Percentiles rank a stretch among this genome's conserved stretches.
phyloP scores from a whole-genome alignment of 129 eudicot species.

The Chrysanthemum lavandulifolium region DNA sequence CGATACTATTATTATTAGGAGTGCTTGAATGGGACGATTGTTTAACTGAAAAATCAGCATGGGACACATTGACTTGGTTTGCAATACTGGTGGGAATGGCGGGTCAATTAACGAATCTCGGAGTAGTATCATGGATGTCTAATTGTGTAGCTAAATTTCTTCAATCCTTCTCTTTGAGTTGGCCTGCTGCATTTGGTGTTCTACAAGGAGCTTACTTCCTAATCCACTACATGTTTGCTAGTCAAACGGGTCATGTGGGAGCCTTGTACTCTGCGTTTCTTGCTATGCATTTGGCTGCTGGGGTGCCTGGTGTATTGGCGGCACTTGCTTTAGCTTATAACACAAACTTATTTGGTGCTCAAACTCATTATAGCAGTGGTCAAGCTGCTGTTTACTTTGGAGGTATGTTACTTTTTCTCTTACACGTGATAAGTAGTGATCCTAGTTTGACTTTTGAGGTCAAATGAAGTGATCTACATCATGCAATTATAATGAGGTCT shows the following conservation, averaged over 20 bases:
- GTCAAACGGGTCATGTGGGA: conserved; percentile 97
- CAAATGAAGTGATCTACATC: conserved; percentile 11
- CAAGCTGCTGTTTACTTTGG: conserved; percentile 98
- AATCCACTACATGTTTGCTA: conserved; percentile 90
- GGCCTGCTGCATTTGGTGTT: conserved; percentile 88
- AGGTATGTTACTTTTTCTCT: conserved; percentile 42
- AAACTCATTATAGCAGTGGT: conserved; percentile 96
- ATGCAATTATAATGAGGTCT: neutral
- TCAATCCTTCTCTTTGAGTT: conserved; percentile 70
- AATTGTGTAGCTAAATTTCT: conserved; percentile 70
- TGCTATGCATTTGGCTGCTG: conserved; percentile 88
- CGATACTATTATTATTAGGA: conserved; percentile 71
- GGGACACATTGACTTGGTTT: conserved; percentile 97
- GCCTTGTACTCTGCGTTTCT: conserved; percentile 92
- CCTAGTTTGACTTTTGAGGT: conserved; percentile 10
- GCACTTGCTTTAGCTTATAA: conserved; percentile 84
- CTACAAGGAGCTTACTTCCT: conserved; percentile 86
- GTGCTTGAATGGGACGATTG: conserved; percentile 95
- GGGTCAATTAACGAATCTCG: conserved; percentile 80
- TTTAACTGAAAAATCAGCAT: conserved; percentile 90
- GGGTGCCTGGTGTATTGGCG: conserved; percentile 83
- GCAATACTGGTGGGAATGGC: conserved; percentile 99
- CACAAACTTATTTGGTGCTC: conserved; percentile 82
- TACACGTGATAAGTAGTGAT: neutral
- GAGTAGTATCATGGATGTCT: conserved; percentile 90